phyloP scores from a whole-genome alignment of 306 rosid species.

The Corylus avellana region DNA sequence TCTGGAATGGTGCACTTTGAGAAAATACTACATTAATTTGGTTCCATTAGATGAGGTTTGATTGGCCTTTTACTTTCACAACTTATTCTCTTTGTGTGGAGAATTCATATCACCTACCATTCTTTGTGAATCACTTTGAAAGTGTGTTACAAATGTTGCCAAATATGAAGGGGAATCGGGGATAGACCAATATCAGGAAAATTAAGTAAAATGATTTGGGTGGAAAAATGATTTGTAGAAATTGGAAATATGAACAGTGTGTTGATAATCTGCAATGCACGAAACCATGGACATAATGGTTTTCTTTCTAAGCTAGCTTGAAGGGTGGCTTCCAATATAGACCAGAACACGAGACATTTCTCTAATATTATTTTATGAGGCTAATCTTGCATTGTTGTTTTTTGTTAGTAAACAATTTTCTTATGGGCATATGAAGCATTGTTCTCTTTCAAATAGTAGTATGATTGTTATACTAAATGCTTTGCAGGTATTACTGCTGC shows the following conservation, averaged over 20 bases:
- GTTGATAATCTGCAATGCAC: not conserved
- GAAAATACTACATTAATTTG: not conserved
- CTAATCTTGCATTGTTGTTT: not conserved
- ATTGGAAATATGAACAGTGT: not conserved
- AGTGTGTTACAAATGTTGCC: not conserved
- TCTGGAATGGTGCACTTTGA: not conserved
- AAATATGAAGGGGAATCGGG: not conserved
- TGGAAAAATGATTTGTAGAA: not conserved
- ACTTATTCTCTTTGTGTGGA: not conserved
- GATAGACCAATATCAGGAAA: not conserved
- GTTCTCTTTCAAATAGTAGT: not conserved
- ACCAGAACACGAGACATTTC: not conserved
- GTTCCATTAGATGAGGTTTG: not conserved
- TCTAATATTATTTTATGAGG: not conserved
- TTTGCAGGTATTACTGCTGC: conserved; percentile 91
- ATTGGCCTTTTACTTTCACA: not conserved
- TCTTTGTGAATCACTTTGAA: not conserved
- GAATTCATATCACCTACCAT: not conserved
- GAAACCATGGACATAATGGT: not conserved
- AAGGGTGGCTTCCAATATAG: not conserved
- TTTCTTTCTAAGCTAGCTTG: not conserved
- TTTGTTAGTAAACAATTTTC: not conserved
- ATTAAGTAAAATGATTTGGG: not conserved
- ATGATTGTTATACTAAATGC: conserved; percentile 1
- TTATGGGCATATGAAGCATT: not conserved